These are phyloP conservation scores for Pelagophyceae sp. DNA, from an alignment of 352 stramenopile species.

Conservation along the genomic window DNA sequence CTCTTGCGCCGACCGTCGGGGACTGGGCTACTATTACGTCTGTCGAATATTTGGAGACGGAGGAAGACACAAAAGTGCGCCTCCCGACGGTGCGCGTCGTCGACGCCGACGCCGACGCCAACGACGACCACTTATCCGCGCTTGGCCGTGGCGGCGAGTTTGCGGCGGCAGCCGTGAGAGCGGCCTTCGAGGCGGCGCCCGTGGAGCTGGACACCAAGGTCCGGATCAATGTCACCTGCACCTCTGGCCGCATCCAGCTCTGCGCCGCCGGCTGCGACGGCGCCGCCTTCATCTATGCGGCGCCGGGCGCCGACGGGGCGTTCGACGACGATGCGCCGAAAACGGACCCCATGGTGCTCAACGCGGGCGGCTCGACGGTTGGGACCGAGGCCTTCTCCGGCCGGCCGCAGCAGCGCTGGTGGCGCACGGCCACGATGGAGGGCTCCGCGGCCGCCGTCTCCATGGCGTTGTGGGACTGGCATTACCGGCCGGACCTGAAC, in stretches of 20 bases:
- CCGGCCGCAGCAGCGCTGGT: neutral
- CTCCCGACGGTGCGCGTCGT: neutral
- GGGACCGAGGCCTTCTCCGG: neutral
- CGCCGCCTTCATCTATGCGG: neutral
- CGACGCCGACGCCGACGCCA: slow-evolving; percentile 7
- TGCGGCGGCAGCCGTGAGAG: neutral
- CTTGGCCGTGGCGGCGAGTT: neutral
- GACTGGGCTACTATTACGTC: neutral
- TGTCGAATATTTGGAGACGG: neutral
- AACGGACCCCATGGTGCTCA: neutral
- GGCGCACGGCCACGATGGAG: neutral
- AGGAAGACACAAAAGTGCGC: neutral
- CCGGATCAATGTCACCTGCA: neutral
- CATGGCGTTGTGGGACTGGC: slow-evolving; percentile 3
- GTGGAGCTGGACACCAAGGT: neutral
- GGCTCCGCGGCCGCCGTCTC: neutral
- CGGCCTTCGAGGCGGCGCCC: neutral
- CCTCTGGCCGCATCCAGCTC: neutral
- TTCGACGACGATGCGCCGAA: neutral
- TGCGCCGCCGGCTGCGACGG: neutral
- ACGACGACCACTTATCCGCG: neutral
- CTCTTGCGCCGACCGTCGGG: neutral
- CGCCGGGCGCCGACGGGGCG: neutral
- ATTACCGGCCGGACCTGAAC: slow-evolving; percentile 17
- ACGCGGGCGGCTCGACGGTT: neutral